Conservation (phyloP, 495 filamentous ascomycete species). For the Penicillium desertorum region DNA sequence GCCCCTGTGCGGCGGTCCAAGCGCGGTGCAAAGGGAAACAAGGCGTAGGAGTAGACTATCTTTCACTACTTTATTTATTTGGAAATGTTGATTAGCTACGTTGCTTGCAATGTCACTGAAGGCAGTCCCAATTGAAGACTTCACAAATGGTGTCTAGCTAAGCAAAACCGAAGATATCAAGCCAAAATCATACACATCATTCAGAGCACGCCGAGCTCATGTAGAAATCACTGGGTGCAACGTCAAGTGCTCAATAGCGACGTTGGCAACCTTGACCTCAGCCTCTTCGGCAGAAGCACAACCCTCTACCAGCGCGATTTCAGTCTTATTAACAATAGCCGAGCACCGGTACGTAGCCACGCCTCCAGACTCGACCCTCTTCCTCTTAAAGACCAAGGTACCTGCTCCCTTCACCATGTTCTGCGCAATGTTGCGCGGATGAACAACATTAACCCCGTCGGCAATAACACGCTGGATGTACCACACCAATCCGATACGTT, state of each 20-base stretch:
- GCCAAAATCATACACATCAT: background rate
- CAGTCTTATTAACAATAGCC: slow-evolving; percentile 12
- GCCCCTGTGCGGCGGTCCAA: slow-evolving; percentile 27
- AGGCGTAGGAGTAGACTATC: slow-evolving; percentile 16
- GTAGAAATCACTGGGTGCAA: background rate
- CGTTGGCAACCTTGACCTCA: slow-evolving; percentile 28
- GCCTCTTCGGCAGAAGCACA: slow-evolving; percentile 31
- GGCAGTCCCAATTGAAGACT: background rate
- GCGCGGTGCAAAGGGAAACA: slow-evolving; percentile 24
- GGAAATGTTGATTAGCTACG: background rate
- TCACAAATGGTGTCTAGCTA: background rate
- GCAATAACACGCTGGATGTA: slow-evolving; percentile 60
- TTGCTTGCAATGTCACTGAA: background rate
- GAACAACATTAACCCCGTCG: slow-evolving; percentile 59
- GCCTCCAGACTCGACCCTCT: slow-evolving; percentile 13
- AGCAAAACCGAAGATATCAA: background rate
- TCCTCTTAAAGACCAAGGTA: slow-evolving; percentile 21
- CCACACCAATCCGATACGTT: slow-evolving; percentile 62
- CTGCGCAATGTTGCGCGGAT: slow-evolving; percentile 74
- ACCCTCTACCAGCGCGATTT: slow-evolving; percentile 8
- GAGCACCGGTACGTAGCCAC: slow-evolving; percentile 9
- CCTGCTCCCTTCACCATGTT: slow-evolving; percentile 44
- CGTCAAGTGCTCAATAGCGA: slow-evolving; percentile 17
- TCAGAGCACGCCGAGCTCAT: background rate
- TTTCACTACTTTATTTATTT: background rate